Conservation (phyloP, 345 rosid genomes). For the Carallia brachiata region DNA sequence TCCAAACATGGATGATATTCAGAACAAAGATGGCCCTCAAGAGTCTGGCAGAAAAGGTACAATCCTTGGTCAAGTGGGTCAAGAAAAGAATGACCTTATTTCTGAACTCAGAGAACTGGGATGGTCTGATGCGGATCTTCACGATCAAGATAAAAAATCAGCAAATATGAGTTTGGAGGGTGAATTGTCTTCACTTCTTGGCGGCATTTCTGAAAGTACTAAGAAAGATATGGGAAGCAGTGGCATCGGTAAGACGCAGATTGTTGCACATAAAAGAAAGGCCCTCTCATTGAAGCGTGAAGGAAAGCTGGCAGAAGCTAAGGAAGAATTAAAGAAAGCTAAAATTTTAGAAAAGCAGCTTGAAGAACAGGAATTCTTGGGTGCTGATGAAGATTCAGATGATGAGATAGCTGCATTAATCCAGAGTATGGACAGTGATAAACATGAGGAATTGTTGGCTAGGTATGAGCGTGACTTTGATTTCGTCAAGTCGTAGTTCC, state of each 20-base stretch:
- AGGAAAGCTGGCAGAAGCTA: conserved; percentile 94
- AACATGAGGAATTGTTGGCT: conserved; percentile 47
- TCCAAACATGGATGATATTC: conserved; percentile 34
- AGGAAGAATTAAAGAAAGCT: conserved; percentile 88
- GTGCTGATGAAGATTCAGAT: conserved; percentile 75
- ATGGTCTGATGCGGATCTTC: conserved; percentile 69
- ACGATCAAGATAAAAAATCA: conserved; percentile 45
- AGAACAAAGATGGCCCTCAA: conserved; percentile 37
- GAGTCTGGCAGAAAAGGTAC: conserved; percentile 48
- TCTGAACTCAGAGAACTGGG: conserved; percentile 79
- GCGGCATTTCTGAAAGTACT: conserved; percentile 46
- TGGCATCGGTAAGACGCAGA: conserved; percentile 53
- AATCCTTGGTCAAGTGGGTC: conserved; percentile 34
- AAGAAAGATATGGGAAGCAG: conserved; percentile 26
- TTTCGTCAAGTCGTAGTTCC: conserved; percentile 44
- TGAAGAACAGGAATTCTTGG: conserved; percentile 84
- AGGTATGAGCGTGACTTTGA: conserved; percentile 42
- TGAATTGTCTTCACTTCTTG: conserved; percentile 71
- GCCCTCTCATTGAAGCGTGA: conserved; percentile 84
- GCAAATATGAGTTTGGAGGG: conserved; percentile 71
- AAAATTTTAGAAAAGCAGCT: conserved; percentile 80
- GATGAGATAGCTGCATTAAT: conserved; percentile 84
- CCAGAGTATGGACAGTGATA: conserved; percentile 50
- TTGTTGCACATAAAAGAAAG: conserved; percentile 66
- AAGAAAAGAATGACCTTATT: conserved; percentile 54